Evolutionary conservation across 352 stramenopile species (phyloP).

Genomic region (Phytophthora ohioensis): DNA sequence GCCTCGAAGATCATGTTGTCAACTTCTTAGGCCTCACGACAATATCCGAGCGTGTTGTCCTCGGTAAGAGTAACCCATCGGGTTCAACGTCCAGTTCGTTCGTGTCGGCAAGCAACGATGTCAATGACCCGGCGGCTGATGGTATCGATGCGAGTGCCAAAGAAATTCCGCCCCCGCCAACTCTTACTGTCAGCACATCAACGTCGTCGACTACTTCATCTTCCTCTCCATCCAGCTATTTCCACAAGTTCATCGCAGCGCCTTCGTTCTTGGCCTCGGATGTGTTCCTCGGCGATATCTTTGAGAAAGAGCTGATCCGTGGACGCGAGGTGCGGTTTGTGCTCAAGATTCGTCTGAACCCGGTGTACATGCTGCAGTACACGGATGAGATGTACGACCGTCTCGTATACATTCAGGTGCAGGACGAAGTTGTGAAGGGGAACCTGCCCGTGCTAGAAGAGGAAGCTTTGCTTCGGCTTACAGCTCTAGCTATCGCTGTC

Average conservation of each 20-base stretch:
- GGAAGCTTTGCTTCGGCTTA: slow-evolving; percentile 78
- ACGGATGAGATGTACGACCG: slow-evolving; percentile 87
- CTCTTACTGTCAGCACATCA: slow-evolving; percentile 33
- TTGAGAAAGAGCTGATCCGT: slow-evolving; percentile 91
- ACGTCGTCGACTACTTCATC: slow-evolving; percentile 46
- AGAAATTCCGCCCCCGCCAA: slow-evolving; percentile 22
- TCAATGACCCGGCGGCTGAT: slow-evolving; percentile 41
- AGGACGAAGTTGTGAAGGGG: slow-evolving; percentile 93
- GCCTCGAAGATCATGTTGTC: slow-evolving; percentile 88
- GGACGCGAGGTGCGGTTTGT: slow-evolving; percentile 92
- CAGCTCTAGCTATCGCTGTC: slow-evolving; percentile 82
- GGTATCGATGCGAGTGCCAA: slow-evolving; percentile 16
- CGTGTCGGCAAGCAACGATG: slow-evolving; percentile 40
- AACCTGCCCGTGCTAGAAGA: slow-evolving; percentile 87
- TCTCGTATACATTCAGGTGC: slow-evolving; percentile 91
- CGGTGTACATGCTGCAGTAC: slow-evolving; percentile 84
- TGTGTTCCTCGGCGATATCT: slow-evolving; percentile 92
- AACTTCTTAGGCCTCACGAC: slow-evolving; percentile 76
- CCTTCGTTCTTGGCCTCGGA: slow-evolving; percentile 82
- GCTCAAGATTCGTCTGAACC: slow-evolving; percentile 93
- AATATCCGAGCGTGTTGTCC: slow-evolving; percentile 56
- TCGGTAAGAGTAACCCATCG: slow-evolving; percentile 34
- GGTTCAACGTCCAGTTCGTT: slow-evolving; percentile 48
- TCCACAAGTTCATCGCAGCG: slow-evolving; percentile 82
- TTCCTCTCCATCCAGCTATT: slow-evolving; percentile 63